phyloP scores from a whole-genome alignment of 1,284 basidiomycete genomes.

The Apiotrichum mycotoxinovorans region DNA sequence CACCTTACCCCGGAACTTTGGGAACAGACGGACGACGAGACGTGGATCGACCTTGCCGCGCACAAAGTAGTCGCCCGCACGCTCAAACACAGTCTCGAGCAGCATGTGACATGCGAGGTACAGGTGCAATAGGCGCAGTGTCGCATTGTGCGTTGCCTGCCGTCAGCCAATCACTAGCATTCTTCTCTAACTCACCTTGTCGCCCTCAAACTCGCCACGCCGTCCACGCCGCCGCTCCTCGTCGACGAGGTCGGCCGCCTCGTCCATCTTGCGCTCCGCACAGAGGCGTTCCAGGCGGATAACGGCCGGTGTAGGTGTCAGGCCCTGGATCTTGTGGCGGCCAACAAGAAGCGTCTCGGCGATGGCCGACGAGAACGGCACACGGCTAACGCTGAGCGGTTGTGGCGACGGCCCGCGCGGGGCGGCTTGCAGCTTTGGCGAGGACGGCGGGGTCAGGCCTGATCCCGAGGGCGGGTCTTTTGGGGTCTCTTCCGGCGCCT shows the following conservation, averaged over 20 bases:
- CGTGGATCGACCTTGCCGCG: slow-evolving; percentile 48
- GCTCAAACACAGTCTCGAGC: slow-evolving; percentile 47
- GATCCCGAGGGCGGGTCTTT: slow-evolving; percentile 44
- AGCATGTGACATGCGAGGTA: slow-evolving; percentile 48
- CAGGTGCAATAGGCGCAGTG: slow-evolving; percentile 47
- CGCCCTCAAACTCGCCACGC: slow-evolving; percentile 41
- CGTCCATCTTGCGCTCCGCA: slow-evolving; percentile 41
- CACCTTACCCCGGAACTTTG: slow-evolving; percentile 40
- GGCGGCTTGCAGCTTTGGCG: slow-evolving; percentile 20
- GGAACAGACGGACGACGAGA: slow-evolving; percentile 49
- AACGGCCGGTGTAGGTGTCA: slow-evolving; percentile 46
- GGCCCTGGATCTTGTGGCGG: slow-evolving; percentile 42
- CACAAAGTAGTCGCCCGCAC: slow-evolving; percentile 46
- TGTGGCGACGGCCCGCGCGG: too few species aligned
- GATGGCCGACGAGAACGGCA: slow-evolving; percentile 37
- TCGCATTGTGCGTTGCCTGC: slow-evolving; percentile 40
- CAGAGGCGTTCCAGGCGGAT: slow-evolving; percentile 45
- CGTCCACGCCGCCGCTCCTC: slow-evolving; percentile 42
- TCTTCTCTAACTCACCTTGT: slow-evolving; percentile 38
- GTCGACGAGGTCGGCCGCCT: slow-evolving; percentile 47
- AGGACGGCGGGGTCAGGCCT: slow-evolving; percentile 41
- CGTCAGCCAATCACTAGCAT: slow-evolving; percentile 12
- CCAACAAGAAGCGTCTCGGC: slow-evolving; percentile 49
- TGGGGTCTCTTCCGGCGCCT: background rate
- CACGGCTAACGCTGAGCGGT: background rate